These are phyloP conservation scores for Wickerhamiella vanderwaltii DNA, from an alignment of 805 yeast species.

Conservation along the genomic window DNA sequence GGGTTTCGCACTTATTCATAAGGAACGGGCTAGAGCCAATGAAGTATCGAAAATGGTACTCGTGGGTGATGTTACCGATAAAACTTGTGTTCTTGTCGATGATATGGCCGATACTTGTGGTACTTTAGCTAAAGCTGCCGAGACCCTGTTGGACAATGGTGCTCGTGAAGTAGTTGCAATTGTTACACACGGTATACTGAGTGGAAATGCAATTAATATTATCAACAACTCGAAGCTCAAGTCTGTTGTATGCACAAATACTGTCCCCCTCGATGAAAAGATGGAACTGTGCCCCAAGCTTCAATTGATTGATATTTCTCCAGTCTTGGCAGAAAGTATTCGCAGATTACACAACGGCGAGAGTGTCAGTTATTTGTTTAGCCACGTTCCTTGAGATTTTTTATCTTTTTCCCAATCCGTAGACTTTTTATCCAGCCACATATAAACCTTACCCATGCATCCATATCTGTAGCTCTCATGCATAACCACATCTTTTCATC, in stretches of 20 bases:
- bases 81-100: conserved; percentile 76
- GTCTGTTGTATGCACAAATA: conserved; percentile 79
- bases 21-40: conserved; percentile 89
- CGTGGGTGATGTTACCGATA: conserved; percentile 84
- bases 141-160: conserved; percentile 63
- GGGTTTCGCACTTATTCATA: conserved; percentile 90
- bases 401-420: too few species aligned
- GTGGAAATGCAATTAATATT: conserved; percentile 69
- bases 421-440: too few species aligned
- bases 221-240: conserved; percentile 55
- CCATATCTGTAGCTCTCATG: too few species aligned
- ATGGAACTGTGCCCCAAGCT: conserved; percentile 50
- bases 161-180: conserved; percentile 83
- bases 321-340: conserved; percentile 84
- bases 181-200: conserved; percentile 90
- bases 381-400: conserved; percentile 33
- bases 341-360: conserved; percentile 95
- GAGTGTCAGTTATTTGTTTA: conserved; percentile 76
- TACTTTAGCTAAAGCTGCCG: conserved; percentile 89
- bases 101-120: conserved; percentile 99
- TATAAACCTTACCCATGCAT: too few species aligned
- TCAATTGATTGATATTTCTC: conserved; percentile 72
- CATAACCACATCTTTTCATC: too few species aligned
- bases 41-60: conserved; percentile 91
- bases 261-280: conserved; percentile 70